A percentile compares a stretch with the other conserved stretches of the same genome.
Conservation (phyloP, 345 rosid species). For the Nephelium lappaceum region DNA sequence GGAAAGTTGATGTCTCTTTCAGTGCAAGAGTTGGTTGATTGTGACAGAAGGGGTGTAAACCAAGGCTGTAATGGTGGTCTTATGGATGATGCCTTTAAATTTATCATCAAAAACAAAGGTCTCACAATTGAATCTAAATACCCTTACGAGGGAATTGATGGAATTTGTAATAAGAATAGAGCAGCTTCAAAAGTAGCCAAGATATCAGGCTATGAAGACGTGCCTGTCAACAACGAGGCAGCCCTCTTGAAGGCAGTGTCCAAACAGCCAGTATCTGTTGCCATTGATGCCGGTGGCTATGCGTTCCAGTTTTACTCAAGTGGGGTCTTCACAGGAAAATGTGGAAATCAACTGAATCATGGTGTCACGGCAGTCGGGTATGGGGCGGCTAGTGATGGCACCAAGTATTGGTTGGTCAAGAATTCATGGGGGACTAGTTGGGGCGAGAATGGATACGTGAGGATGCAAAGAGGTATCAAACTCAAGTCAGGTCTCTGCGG, state of each 20-base stretch:
- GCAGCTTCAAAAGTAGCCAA: background rate
- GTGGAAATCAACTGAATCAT: conserved; percentile 31
- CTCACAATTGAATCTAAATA: conserved; percentile 11
- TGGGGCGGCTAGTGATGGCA: conserved; percentile 16
- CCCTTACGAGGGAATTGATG: conserved; percentile 11
- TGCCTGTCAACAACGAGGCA: conserved; percentile 17
- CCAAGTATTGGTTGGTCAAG: conserved; percentile 39
- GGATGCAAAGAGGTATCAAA: conserved; percentile 21
- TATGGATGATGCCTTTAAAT: conserved; percentile 16
- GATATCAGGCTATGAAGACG: conserved; percentile 4
- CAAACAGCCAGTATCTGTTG: conserved; percentile 39
- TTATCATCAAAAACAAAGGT: conserved; percentile 8
- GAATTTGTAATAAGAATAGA: conserved; percentile 1
- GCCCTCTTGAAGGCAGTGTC: conserved; percentile 32
- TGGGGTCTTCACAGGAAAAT: conserved; percentile 33
- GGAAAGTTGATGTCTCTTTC: conserved; percentile 13
- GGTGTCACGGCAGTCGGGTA: conserved; percentile 38
- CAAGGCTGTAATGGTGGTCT: conserved; percentile 17
- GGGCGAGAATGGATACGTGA: conserved; percentile 43
- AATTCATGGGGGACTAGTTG: conserved; percentile 41
- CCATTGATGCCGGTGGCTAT: conserved; percentile 31
- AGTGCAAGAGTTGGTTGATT: conserved; percentile 20
- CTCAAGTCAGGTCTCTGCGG: conserved; percentile 34
- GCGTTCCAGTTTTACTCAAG: conserved; percentile 28
- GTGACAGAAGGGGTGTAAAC: background rate